phyloP scores from a whole-genome alignment of 2,329 filamentous ascomycete species.

The Cladophialophora carrionii region DNA sequence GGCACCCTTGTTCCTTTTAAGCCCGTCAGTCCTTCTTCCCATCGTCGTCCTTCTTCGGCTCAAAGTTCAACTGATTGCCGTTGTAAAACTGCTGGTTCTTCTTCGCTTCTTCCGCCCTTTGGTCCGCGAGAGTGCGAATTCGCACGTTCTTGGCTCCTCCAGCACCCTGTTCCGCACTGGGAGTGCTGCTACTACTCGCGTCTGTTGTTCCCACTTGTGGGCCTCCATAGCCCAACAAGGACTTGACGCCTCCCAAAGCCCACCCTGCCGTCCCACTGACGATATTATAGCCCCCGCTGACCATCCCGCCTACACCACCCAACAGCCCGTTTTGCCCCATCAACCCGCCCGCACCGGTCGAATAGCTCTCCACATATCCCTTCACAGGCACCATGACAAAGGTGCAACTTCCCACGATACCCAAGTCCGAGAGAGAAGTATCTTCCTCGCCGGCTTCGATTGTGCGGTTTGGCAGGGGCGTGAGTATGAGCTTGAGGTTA shows the following conservation, averaged over 20 bases:
- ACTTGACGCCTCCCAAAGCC: constrained; percentile 50
- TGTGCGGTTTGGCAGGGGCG: constrained; percentile 73
- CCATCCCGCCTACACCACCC: constrained; percentile 42
- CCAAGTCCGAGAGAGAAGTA: constrained; percentile 68
- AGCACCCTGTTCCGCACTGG: constrained; percentile 31
- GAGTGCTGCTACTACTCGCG: constrained; percentile 6
- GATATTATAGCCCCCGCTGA: constrained; percentile 49
- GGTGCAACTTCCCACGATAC: constrained; percentile 76
- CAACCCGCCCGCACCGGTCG: constrained; percentile 38
- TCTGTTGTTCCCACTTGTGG: background rate
- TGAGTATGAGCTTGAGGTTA: constrained; percentile 80
- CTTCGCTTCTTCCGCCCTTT: constrained; percentile 51
- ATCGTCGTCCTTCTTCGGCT: constrained; percentile 63
- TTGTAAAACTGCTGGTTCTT: constrained; percentile 77
- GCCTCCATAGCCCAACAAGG: constrained; percentile 48
- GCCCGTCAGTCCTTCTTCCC: constrained; percentile 42
- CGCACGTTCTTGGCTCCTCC: constrained; percentile 42
- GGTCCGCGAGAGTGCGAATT: constrained; percentile 59
- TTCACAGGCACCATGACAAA: constrained; percentile 76
- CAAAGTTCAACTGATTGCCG: constrained; percentile 80
- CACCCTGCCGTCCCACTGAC: constrained; percentile 50
- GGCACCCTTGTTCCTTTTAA: background rate
- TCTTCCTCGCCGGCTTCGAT: constrained; percentile 77
- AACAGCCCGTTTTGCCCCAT: constrained; percentile 7
- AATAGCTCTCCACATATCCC: constrained; percentile 63